Conservation (phyloP, 306 rosid species). For the Corylus avellana region DNA sequence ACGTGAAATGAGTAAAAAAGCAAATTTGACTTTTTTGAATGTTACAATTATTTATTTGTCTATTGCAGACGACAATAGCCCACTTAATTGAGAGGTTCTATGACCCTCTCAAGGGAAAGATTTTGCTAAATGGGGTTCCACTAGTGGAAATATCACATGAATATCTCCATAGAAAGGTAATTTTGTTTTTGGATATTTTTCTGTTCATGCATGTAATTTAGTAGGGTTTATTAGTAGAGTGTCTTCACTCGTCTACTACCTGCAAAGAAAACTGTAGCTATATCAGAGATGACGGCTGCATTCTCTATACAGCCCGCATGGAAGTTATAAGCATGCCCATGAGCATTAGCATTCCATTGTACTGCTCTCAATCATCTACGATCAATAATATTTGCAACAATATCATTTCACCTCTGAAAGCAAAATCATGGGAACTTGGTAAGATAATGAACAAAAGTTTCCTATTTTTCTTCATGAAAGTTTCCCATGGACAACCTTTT, state of each 20-base stretch:
- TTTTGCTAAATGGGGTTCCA: conserved; percentile 70
- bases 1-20: neutral
- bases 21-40: neutral
- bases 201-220: neutral
- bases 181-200: neutral
- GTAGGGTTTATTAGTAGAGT: neutral
- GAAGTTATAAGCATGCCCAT: neutral
- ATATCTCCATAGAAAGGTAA: conserved; percentile 78
- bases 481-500: neutral
- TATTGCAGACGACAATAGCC: conserved; percentile 84
- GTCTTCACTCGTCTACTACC: neutral
- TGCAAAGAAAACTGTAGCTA: neutral
- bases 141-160: conserved; percentile 74
- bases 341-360: neutral
- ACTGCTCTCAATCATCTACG: neutral
- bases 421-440: neutral
- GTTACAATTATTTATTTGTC: conserved; percentile 15
- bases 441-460: neutral
- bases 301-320: neutral
- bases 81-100: conserved; percentile 88
- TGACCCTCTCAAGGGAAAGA: conserved; percentile 74
- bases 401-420: no score
- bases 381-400: neutral
- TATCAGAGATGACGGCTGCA: neutral
- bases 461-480: neutral